phyloP scores from a whole-genome alignment of 148 eudicot species.

The Polygonum maritimum region DNA sequence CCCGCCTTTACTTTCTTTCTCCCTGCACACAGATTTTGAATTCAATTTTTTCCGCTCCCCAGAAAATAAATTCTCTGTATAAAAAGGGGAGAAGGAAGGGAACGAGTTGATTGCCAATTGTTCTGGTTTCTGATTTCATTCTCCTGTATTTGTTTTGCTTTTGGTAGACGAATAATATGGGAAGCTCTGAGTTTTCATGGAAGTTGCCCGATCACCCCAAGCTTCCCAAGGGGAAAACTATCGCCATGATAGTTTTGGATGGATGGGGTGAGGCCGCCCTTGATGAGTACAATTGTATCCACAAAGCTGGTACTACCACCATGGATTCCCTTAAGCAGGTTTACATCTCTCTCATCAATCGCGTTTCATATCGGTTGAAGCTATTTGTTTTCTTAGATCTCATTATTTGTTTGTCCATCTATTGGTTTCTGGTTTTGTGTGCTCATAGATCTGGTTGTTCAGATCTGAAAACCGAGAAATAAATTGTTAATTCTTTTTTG shows the following conservation, averaged over 20 bases:
- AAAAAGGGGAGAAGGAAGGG: not conserved
- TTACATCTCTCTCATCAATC: not conserved
- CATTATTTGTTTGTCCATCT: not conserved
- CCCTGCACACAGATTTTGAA: constrained; percentile 2
- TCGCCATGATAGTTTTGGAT: constrained; percentile 58
- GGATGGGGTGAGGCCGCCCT: constrained; percentile 77
- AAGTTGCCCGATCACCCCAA: constrained; percentile 61
- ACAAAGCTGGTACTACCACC: constrained; percentile 54
- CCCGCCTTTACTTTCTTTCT: not conserved
- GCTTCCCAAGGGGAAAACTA: constrained; percentile 56
- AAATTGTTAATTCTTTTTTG: not conserved
- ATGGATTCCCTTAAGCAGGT: constrained; percentile 70
- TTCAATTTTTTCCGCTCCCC: not conserved
- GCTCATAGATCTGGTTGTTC: not conserved
- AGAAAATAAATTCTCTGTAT: not conserved
- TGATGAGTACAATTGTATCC: constrained; percentile 55
- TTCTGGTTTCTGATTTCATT: not conserved
- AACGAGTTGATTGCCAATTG: not conserved
- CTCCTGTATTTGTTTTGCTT: not conserved
- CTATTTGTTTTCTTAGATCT: not conserved
- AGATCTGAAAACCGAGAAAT: not conserved
- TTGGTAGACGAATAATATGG: constrained; percentile 24
- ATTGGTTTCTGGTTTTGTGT: not conserved
- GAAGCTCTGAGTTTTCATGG: constrained; percentile 52
- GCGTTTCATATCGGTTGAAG: not conserved